phyloP scores from a whole-genome alignment of 352 stramenopile species.

The Pythium oligandrum region DNA sequence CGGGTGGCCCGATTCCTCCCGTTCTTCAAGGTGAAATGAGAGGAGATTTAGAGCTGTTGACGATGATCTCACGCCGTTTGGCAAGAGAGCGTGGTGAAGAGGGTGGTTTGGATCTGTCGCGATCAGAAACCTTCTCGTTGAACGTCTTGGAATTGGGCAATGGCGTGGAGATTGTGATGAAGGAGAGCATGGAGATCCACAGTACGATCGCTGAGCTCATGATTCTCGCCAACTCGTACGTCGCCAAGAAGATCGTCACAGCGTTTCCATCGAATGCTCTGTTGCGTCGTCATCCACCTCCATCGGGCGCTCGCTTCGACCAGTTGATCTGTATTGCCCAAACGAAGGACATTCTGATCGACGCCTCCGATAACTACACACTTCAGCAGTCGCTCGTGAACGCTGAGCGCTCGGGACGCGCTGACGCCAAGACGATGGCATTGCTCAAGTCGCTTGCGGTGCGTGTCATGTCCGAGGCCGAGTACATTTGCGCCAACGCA shows the following conservation, averaged over 20 bases:
- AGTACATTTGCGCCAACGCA: constrained; percentile 87
- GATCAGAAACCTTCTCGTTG: constrained; percentile 83
- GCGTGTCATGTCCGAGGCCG: constrained; percentile 92
- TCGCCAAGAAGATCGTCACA: constrained; percentile 81
- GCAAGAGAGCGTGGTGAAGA: constrained; percentile 53
- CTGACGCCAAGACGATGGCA: constrained; percentile 78
- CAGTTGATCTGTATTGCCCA: constrained; percentile 71
- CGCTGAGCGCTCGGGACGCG: constrained; percentile 49
- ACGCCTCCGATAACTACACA: constrained; percentile 78
- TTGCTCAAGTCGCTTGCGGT: constrained; percentile 92
- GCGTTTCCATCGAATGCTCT: constrained; percentile 82
- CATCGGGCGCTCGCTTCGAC: constrained; percentile 66
- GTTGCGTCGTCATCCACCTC: constrained; percentile 81
- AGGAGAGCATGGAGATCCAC: constrained; percentile 92
- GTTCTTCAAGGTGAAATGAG: constrained; percentile 45
- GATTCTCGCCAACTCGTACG: constrained; percentile 90
- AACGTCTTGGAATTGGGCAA: constrained; percentile 66
- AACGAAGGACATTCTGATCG: constrained; percentile 64
- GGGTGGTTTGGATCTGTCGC: constrained; percentile 73
- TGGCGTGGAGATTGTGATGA: constrained; percentile 82
- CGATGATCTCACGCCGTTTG: constrained; percentile 58
- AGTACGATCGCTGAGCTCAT: constrained; percentile 92
- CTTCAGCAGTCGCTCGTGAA: constrained; percentile 67
- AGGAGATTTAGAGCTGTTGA: constrained; percentile 55
- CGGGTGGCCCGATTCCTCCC: constrained; percentile 57